A percentile compares a stretch with the other conserved stretches of the same genome.
These are phyloP conservation scores for Acanthamoeba sp. DNA, from an alignment of 208 protist species.

Conservation along the genomic window DNA sequence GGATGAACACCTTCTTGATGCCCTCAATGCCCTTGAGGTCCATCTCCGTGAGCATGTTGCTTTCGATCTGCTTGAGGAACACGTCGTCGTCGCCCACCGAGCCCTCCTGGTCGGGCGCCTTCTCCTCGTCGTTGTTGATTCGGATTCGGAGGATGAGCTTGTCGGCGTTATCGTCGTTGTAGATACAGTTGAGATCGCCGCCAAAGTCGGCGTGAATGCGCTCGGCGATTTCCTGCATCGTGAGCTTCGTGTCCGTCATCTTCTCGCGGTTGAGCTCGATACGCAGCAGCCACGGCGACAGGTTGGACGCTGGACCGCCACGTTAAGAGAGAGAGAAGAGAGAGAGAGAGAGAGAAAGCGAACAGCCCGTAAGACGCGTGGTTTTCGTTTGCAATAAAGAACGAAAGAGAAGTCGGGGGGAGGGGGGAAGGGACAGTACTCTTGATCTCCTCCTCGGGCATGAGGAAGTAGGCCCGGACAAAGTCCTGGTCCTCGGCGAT, in stretches of 20 bases:
- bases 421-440: slow-evolving; percentile 30
- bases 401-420: slow-evolving; percentile 57
- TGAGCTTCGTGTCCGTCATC: slow-evolving; percentile 95
- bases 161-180: slow-evolving; percentile 95
- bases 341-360: too few relatives aligned
- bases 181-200: slow-evolving; percentile 88
- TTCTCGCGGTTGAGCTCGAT: slow-evolving; percentile 95
- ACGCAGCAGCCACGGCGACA: slow-evolving; percentile 97
- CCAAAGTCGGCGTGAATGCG: slow-evolving; percentile 92
- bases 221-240: slow-evolving; percentile 95
- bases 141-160: slow-evolving; percentile 96
- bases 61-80: slow-evolving; percentile 91
- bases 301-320: slow-evolving; percentile 13
- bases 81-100: slow-evolving; percentile 88
- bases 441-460: slow-evolving; percentile 82
- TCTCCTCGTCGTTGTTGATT: slow-evolving; percentile 84
- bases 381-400: too few relatives aligned
- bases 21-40: slow-evolving; percentile 93
- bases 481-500: slow-evolving; percentile 96
- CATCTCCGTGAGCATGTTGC: slow-evolving; percentile 90
- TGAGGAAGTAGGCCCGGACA: slow-evolving; percentile 88
- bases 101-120: slow-evolving; percentile 81
- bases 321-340: too few relatives aligned
- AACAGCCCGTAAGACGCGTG: too few relatives aligned
- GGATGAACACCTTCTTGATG: slow-evolving; percentile 96